Conservation (phyloP, 1,139 yeast genomes). For the Lodderomyces beijingensis region DNA sequence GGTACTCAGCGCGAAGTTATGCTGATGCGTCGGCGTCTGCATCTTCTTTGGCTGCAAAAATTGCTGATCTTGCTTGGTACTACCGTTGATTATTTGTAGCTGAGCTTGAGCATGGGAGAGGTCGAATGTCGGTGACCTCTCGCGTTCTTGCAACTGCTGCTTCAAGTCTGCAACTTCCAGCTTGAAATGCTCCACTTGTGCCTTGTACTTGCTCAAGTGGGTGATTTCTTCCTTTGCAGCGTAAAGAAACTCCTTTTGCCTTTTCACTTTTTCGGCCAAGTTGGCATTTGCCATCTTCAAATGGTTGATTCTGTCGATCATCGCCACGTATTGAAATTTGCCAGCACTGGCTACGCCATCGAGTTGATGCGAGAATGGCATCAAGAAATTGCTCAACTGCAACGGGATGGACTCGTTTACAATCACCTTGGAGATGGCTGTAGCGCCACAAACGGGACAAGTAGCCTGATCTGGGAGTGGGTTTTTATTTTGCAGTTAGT, state of each 20-base stretch:
- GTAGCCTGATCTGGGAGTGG: not conserved
- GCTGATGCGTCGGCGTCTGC: slow-evolving; percentile 1
- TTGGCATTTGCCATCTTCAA: slow-evolving; percentile 9
- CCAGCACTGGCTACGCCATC: slow-evolving; percentile 14
- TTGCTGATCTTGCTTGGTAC: no score
- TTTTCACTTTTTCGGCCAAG: slow-evolving; percentile 12
- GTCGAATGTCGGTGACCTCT: no score
- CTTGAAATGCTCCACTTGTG: slow-evolving; percentile 9
- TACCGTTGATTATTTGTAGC: no score
- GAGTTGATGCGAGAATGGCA: slow-evolving; percentile 16
- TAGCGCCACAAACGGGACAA: slow-evolving; percentile 15
- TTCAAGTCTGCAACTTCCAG: slow-evolving; percentile 6
- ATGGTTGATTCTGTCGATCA: slow-evolving; percentile 12
- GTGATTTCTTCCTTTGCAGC: slow-evolving; percentile 18
- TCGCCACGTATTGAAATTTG: slow-evolving; percentile 15
- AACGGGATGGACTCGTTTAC: slow-evolving; percentile 13
- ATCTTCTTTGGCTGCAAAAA: no score
- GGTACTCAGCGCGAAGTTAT: slow-evolving; percentile 9
- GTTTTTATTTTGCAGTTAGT: no score
- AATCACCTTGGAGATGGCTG: slow-evolving; percentile 12
- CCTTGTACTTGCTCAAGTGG: slow-evolving; percentile 11
- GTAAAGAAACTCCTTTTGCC: slow-evolving; percentile 14
- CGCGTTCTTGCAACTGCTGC: slow-evolving; percentile 6
- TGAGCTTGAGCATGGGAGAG: no score
- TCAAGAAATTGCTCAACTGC: slow-evolving; percentile 15